Base-by-base conservation (phyloP, 2,329 filamentous ascomycete genomes). In the Rasamsonia emersonii region DNA sequence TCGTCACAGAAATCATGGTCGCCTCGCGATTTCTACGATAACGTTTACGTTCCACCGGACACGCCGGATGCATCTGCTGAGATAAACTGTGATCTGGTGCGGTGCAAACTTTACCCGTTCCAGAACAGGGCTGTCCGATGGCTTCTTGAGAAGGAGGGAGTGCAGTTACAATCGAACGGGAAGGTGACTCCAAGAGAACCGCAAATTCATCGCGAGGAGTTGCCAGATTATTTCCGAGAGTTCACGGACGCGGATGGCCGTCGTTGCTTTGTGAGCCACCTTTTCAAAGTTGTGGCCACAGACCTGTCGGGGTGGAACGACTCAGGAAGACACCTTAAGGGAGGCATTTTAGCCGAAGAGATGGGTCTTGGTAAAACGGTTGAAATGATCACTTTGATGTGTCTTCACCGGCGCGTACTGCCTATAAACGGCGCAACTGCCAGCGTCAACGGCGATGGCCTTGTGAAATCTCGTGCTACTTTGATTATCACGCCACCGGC, bases 401-500 rank as follows among this genome's bases (percentile, higher is more conserved):
- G 55, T 32, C 40, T 64, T 27, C 58, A 68, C 38, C 50, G 44
- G 16, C 53, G 56, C 15, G 24, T 36, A 9, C 20, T 44, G 17
- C 20, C 16, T n/a, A 16, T 34, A 7, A 39, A 45, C 13, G 35
- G 39, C 9, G 30, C 37, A 9, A 31, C 38, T n/a, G 13, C 44
- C 3, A 43, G 45, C 21, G 21, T 34, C 4, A 36, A 45, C 25
- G 41, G 37, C 14, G 43, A 46, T 16, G 44, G 44, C 4, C 38
- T 64, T 24, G 50, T 41, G 29, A 43, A 44, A 25, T 75, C 73
- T 19, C 57, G 62, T 11, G 71, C 73, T 1, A 79, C 75, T 2
- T 58, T 80, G 25, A 78, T 80, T 33, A 75, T 79, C 36, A 76
- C 73, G 2, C 76, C 76, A 4, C 61, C 64, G 5, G 68, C 73